Evolutionary conservation across 2,329 filamentous ascomycete species (phyloP).

Genomic region (Rhexocercosporidium sp.): DNA sequence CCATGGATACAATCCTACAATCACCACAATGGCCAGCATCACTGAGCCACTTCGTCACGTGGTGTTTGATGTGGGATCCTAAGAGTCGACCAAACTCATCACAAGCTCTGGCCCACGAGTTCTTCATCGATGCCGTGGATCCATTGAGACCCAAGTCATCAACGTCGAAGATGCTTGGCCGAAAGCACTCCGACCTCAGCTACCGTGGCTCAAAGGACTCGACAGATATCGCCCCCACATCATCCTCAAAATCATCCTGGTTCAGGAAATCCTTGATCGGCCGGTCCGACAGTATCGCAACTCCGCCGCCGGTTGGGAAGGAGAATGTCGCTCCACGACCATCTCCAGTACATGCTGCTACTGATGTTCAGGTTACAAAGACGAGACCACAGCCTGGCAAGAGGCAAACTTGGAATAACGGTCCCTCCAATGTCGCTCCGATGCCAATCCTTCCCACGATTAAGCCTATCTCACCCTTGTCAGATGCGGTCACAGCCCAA

Average conservation of each 20-base stretch:
- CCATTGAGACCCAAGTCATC: constrained; percentile 92
- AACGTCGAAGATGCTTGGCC: constrained; percentile 79
- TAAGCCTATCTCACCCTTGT: constrained; percentile 93
- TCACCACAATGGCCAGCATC: constrained; percentile 89
- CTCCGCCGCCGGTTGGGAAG: constrained; percentile 53
- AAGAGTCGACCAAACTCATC: constrained; percentile 88
- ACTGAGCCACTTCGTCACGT: constrained; percentile 91
- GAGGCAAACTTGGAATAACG: constrained; percentile 92
- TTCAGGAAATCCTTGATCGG: constrained; percentile 94
- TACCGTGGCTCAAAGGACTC: constrained; percentile 70
- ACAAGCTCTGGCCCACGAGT: constrained; percentile 94
- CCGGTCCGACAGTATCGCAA: constrained; percentile 72
- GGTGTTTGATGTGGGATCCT: constrained; percentile 99
- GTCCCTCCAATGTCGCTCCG: constrained; percentile 77
- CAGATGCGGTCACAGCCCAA: constrained; percentile 89
- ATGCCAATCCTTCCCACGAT: constrained; percentile 97
- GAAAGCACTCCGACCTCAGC: constrained; percentile 86
- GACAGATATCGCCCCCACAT: constrained; percentile 56
- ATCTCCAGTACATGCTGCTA: constrained; percentile 50
- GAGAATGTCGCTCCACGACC: constrained; percentile 53
- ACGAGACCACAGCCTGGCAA: constrained; percentile 66
- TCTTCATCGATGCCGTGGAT: constrained; percentile 90
- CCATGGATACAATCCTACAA: constrained; percentile 92
- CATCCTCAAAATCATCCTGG: constrained; percentile 89
- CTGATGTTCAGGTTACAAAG: constrained; percentile 51